Percentiles rank a stretch among this genome's conserved stretches.
phyloP scores from a whole-genome alignment of 495 filamentous ascomycete species.

The Aspergillus ostianus region DNA sequence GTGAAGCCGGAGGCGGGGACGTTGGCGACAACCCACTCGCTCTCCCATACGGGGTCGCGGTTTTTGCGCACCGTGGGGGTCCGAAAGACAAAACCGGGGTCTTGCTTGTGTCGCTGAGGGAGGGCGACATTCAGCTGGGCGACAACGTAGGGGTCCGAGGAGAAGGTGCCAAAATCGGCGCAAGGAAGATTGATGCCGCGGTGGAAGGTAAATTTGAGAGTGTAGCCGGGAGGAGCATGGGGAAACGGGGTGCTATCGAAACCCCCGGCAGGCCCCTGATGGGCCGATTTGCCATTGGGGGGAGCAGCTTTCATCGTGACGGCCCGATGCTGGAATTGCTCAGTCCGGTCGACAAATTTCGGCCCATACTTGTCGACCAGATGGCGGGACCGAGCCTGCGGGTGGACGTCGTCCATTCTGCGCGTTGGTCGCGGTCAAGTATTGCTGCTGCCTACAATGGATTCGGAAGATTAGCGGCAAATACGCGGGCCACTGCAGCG shows the following conservation, averaged over 20 bases:
- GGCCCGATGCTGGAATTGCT: conserved; percentile 55
- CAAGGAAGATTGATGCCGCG: conserved; percentile 75
- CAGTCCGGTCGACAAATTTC: conserved; percentile 55
- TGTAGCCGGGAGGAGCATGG: conserved; percentile 70
- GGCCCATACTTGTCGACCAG: conserved; percentile 38
- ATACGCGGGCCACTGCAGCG: not conserved
- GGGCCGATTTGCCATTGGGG: conserved; percentile 14
- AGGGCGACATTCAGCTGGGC: conserved; percentile 64
- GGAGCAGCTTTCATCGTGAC: conserved; percentile 26
- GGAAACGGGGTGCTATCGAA: conserved; percentile 78
- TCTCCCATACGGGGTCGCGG: conserved; percentile 76
- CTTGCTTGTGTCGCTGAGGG: conserved; percentile 74
- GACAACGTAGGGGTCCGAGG: conserved; percentile 80
- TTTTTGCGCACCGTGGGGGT: conserved; percentile 71
- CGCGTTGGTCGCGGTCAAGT: not conserved
- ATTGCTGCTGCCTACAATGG: not conserved
- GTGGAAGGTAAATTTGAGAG: conserved; percentile 81
- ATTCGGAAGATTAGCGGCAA: not conserved
- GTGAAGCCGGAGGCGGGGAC: conserved; percentile 74
- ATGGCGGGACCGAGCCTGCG: conserved; percentile 23
- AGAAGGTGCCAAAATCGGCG: conserved; percentile 71
- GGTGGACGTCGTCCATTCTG: conserved; percentile 21
- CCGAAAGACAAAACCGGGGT: conserved; percentile 67
- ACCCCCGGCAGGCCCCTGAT: conserved; percentile 64
- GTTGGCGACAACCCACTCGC: conserved; percentile 84